Evolutionary conservation across 495 filamentous ascomycete species (phyloP), one percentile per base, ranked within the genome.

Genomic region (Hypoxylon cercidicola): DNA sequence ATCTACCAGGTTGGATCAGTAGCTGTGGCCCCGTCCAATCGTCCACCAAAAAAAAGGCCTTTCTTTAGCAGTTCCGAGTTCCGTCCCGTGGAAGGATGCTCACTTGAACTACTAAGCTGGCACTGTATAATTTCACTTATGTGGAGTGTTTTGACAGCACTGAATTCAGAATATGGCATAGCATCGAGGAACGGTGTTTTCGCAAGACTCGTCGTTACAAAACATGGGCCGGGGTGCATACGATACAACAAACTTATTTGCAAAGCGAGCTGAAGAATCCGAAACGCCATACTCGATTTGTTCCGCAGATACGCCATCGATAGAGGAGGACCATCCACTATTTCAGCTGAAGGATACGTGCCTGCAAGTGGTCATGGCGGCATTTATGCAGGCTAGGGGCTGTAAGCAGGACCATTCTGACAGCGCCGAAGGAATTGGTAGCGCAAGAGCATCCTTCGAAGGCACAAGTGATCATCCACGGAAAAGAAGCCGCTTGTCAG

Each of bases 171-270:
- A 7, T 43, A 68, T 68, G 55, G 50, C 51, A 11, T 46, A 39
- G 20, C 55, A 34, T 55, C 23, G 9, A 52, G 19, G 47, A 45
- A 23, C 11, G 30, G 47, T 11, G 39, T 21, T 34, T 40, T 12
- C 16, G 49, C 50, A 55, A 56, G 18, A 23, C 28, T 51, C 28
- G 40, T 47, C 44, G 45, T 64, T 44, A 19, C 30, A 58, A 62
- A 69, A 56, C 48, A 69, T 69, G 66, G 61, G 61, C 12, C 35
- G 66, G n/a, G 56, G 51, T 53, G 66, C 56, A 54, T 69, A 69
- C 19, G 66, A 69, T 13, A 69, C 51, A 58, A 62, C 66, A 58
- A 15, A 15, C 41, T 39, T 61, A 57, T 2, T 3, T 62, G 56
- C 16, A 46, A 5, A 32, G 4, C 30, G 1, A 32, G 30, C 19